Conservation (phyloP, 2,329 filamentous ascomycete species). For the Xylaria hypoxylon region DNA sequence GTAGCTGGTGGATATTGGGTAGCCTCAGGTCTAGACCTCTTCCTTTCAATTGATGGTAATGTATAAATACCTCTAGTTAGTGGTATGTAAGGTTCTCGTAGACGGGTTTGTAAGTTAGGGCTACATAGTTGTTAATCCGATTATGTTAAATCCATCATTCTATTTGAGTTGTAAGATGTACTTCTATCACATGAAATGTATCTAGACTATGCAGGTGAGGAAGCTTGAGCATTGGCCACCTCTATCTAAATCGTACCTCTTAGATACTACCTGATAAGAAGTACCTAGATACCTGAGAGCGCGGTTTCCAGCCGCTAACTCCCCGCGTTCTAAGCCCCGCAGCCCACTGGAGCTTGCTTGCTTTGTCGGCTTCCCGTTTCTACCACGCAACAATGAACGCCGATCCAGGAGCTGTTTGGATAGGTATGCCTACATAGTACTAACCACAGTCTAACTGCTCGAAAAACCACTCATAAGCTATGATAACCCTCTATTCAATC, state of each 20-base stretch:
- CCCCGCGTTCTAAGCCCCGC: slow-evolving; percentile 36
- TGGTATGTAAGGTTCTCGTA: too few species aligned
- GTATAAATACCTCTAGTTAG: too few species aligned
- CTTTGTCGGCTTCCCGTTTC: slow-evolving; percentile 29
- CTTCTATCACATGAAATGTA: slow-evolving; percentile 13
- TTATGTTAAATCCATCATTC: too few species aligned
- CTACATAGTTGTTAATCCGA: too few species aligned
- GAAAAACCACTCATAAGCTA: slow-evolving; percentile 13
- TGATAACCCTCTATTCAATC: neutral
- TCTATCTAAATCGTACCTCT: too few species aligned
- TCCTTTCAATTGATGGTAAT: neutral
- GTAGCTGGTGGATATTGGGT: slow-evolving; percentile 26
- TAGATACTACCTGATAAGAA: too few species aligned
- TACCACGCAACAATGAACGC: slow-evolving; percentile 22
- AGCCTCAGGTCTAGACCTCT: neutral
- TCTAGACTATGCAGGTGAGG: slow-evolving; percentile 3
- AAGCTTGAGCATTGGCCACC: slow-evolving; percentile 41
- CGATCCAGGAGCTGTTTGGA: slow-evolving; percentile 35
- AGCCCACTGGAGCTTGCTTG: slow-evolving; percentile 34
- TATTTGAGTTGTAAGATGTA: too few species aligned
- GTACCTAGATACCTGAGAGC: slow-evolving; percentile 6
- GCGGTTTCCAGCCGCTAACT: slow-evolving; percentile 34
- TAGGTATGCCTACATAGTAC: neutral
- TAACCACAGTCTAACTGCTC: slow-evolving; percentile 16
- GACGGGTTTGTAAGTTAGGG: too few species aligned